Evolutionary conservation across 495 filamentous ascomycete genomes (phyloP).

Genomic region (Alectoria sarmentosa): DNA sequence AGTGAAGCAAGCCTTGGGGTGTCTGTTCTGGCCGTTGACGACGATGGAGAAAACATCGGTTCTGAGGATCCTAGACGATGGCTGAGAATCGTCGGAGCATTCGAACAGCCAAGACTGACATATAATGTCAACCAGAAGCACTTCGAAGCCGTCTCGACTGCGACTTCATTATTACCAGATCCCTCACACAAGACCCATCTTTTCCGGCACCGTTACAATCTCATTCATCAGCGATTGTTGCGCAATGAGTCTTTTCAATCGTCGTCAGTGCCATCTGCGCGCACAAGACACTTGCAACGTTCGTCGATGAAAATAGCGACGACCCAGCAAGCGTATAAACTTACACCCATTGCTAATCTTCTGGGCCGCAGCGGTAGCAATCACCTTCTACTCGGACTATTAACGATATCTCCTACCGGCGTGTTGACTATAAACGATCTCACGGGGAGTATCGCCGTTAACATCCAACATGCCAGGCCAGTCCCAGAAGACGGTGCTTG

Average conservation of each 20-base stretch:
- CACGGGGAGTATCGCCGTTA: conserved; percentile 79
- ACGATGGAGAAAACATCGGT: conserved; percentile 48
- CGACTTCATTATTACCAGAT: conserved; percentile 70
- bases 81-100: conserved; percentile 71
- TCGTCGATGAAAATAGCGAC: conserved; percentile 47
- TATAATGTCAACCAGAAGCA: conserved; percentile 88
- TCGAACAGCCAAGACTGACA: conserved; percentile 75
- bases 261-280: conserved; percentile 33
- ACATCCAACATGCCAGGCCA: conserved; percentile 70
- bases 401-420: conserved; percentile 76
- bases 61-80: conserved; percentile 61
- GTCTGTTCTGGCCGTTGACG: conserved; percentile 52
- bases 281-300: conserved; percentile 37
- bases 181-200: conserved; percentile 74
- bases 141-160: conserved; percentile 66
- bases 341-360: conserved; percentile 89
- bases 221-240: conserved; percentile 83
- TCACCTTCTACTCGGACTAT: conserved; percentile 81
- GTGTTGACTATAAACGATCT: conserved; percentile 73
- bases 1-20: conserved; percentile 58
- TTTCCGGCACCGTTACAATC: conserved; percentile 82
- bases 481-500: conserved; percentile 82
- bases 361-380: conserved; percentile 78
- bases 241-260: conserved; percentile 91
- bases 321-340: conserved; percentile 63